Evolutionary conservation across 2,329 filamentous ascomycete species (phyloP), one percentile per base, ranked within the genome.

Genomic region (Coccinonectria pachysandricola): DNA sequence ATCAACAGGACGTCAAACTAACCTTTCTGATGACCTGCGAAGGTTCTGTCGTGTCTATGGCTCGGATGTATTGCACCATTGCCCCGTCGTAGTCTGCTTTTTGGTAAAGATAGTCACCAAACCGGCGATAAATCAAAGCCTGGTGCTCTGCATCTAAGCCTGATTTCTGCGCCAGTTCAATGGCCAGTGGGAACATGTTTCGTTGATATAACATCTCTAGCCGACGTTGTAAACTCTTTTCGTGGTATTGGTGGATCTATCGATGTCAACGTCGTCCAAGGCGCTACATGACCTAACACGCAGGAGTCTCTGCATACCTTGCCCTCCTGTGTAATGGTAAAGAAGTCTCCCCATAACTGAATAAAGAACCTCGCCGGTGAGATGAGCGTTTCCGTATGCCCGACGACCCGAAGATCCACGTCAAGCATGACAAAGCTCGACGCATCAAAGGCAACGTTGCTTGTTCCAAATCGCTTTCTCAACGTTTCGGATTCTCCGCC

Each of bases 31-130:
- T 95, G 23, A 96, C 85, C 48, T 95, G 88, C 2, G 88, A 95
- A 6, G 88, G 88, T 46, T 96, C 88, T 0, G 88, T 96, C 32
- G 84, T 91, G 49, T 95, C 87, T 33, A 98, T 95, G 0, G 92
- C 88, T 42, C 85, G 81, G 36, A 98, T 75, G 49, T 98, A 98
- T 53, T 96, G 91, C 45, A 92, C 80, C 92, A 98, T 98, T n/a
- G 92, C 87, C 6, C 83, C 91, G 48, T 98, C 91, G 48, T 88
- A 98, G 48, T 95, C 87, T 4, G 82, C 85, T 47, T 93, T 94
- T 39, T 92, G 84, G 46, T 98, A 96, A 4, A 96, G 58, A 46
- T 88, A 83, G 50, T 98, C 91, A 8, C 88, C 91, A 53, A 94
- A 96, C 50, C 79, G 87, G 32, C 88, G 77, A 48, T 88, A 92